Base-by-base conservation (phyloP, 73 alveolate species). In the Urostyla sp. region DNA sequence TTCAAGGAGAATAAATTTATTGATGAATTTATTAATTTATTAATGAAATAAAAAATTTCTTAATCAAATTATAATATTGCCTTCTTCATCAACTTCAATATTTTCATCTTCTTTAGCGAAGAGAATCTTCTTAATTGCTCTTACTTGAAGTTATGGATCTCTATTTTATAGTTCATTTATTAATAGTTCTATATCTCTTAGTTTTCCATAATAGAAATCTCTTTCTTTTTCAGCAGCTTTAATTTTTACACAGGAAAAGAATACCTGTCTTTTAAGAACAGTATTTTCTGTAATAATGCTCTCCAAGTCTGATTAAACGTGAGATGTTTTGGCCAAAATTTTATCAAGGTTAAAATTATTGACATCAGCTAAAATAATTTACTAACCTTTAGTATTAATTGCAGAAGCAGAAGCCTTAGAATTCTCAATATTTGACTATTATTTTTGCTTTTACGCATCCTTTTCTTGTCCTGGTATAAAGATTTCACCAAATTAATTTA, bases 141-240 rank as follows among this genome's bases (percentile, higher is more conserved):
- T 73, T 15, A 50, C 7, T 49, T 49, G 32, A 15, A 34, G 49
- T 1, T 54, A 8, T 1, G 85, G 72, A 26, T 53, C 75, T 3
- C 32, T 31, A 43, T 31, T 2, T 5, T 20, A 15, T 53, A 43
- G 18, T 11, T 67, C 78, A 4, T 40, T 10, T 36, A 75, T 45
- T 15, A 75, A 40, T 7, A 75, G 37, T 59, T 75, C 87, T 5
- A 75, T 75, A 55, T 75, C 87, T 21, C 87, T 53, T 0, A 75
- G 67, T 28, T 75, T 75, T 10, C 87, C 87, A 75, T 56, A 75
- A 78, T 75, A 75, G 53, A 75, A 75, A 45, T 75, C 87, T 56
- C 87, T 53, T 56, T 75, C 87, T 45, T 57, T 75, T 40, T 75
- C 87, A 27, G 83, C 83, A 1, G 72, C 67, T 49, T 69, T 49